Percentiles rank a stretch among this genome's conserved stretches.
Evolutionary conservation across 805 yeast species (phyloP).

Genomic region (Metschnikowia shivogae): DNA sequence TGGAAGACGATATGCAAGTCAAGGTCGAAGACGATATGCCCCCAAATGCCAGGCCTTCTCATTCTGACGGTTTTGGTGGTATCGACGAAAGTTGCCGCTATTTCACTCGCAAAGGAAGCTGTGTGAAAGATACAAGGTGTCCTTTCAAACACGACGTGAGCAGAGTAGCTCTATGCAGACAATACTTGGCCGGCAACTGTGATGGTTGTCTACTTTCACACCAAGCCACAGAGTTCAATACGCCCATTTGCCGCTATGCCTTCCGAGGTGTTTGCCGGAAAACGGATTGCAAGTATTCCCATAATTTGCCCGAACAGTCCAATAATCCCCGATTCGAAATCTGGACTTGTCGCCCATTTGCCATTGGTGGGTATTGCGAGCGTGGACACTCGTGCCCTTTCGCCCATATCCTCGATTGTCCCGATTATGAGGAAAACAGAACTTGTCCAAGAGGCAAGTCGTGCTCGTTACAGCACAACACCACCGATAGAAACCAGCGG

Average conservation of each 20-base stretch:
- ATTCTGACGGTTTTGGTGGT: background rate
- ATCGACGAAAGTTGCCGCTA: constrained; percentile 27
- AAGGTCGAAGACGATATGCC: too few relatives aligned
- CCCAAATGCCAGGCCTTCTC: constrained; percentile 1
- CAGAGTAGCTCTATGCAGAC: constrained; percentile 54
- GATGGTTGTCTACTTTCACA: constrained; percentile 55
- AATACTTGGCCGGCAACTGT: constrained; percentile 47
- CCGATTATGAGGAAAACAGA: constrained; percentile 64
- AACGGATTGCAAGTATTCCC: constrained; percentile 52
- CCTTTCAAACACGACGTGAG: constrained; percentile 48
- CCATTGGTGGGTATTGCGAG: constrained; percentile 65
- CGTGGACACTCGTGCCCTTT: constrained; percentile 55
- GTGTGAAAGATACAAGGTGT: constrained; percentile 52
- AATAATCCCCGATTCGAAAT: constrained; percentile 36
- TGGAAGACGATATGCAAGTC: too few relatives aligned
- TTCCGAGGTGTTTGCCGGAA: constrained; percentile 27
- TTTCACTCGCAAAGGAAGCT: constrained; percentile 44
- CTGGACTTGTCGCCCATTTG: constrained; percentile 60
- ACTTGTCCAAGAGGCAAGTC: constrained; percentile 48
- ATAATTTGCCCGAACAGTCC: constrained; percentile 46
- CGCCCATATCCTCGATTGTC: constrained; percentile 61
- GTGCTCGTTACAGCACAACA: constrained; percentile 52
- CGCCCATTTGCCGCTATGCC: constrained; percentile 36
- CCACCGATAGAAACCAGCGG: constrained; percentile 25
- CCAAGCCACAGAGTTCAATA: constrained; percentile 52